Base-by-base conservation (phyloP, 2,329 filamentous ascomycete species). In the Fusarium praegraminearum region DNA sequence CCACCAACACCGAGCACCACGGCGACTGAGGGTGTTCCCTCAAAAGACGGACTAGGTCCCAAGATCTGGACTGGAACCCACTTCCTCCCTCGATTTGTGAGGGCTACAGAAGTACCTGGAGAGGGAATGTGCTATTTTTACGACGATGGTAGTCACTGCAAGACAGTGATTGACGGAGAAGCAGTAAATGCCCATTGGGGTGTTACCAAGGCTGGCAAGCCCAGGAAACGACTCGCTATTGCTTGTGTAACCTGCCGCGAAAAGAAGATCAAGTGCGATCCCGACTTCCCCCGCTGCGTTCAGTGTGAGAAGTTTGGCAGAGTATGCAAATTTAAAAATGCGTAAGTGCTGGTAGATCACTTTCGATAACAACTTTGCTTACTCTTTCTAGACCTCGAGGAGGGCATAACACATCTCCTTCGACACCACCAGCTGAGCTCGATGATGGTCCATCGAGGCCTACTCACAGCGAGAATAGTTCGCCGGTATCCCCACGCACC, bases 261-360 rank as follows among this genome's bases (percentile, higher is more conserved):
- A 81, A 98, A 97, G 88, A 98, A 97, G 85, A 97, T 98, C 82
- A 97, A 97, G 80, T 98, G 94, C 76, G 93, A 97, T 70, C 94
- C 94, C 2, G 93, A 94, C 73, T 91, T 89, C 70, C 92, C 92
- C 40, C 93, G 93, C 72, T 98, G 94, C 74, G 88, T 94, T 56
- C 94, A 97, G 80, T 98, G 94, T 78, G 91, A 96, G 77, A 97
- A 97, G 81, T 95, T 95, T 76, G 93, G 94, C 58, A 87, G 93
- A 49, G 85, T 91, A 20, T 97, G 94, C 86, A 91, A 91, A 80
- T 94, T 93, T 76, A 92, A 93, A 80, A 93, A 92, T 80, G 92
- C 92, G 92, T 95, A 83, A 88, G 91, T 90, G 54, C n/a, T 26
- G 50, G 41, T 58, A 70, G 16, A 70, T 58, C 45, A 11, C 6